phyloP scores from a whole-genome alignment of 805 yeast species.

The Schwanniomyces sp. region DNA sequence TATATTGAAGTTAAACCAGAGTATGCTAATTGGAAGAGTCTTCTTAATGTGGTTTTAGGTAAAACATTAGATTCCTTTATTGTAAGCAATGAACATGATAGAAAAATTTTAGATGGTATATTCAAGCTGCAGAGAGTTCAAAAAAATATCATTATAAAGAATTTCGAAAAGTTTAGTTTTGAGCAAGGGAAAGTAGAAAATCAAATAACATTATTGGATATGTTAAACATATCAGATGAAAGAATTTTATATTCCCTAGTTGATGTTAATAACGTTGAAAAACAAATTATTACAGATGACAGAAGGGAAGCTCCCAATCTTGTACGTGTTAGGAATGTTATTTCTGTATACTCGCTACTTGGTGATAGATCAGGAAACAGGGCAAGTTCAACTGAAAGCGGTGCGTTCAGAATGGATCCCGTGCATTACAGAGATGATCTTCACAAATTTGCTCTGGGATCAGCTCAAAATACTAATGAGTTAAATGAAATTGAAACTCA shows the following conservation, averaged over 20 bases:
- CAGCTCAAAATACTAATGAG: constrained; percentile 10
- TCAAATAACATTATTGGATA: constrained; percentile 55
- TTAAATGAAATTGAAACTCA: constrained; percentile 14
- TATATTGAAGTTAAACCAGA: constrained; percentile 56
- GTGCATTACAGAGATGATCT: constrained; percentile 39
- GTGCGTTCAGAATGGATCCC: constrained; percentile 55
- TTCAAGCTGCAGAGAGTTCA: constrained; percentile 22
- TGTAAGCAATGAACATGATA: constrained; percentile 65
- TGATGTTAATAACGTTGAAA: constrained; percentile 62
- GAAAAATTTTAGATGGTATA: constrained; percentile 32
- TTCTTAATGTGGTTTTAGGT: constrained; percentile 57
- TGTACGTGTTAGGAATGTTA: constrained; percentile 38
- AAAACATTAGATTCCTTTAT: constrained; percentile 59
- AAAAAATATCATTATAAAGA: constrained; percentile 50
- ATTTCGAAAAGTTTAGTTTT: constrained; percentile 58
- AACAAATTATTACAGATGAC: constrained; percentile 51
- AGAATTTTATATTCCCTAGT: constrained; percentile 61
- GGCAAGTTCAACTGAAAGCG: constrained; percentile 34
- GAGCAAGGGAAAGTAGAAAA: constrained; percentile 41
- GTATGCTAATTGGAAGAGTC: constrained; percentile 54
- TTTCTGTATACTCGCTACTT: constrained; percentile 41
- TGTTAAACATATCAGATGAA: constrained; percentile 54
- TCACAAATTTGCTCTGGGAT: constrained; percentile 27
- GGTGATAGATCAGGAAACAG: constrained; percentile 48
- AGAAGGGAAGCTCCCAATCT: constrained; percentile 49